These are phyloP conservation scores for Dioscorea cayenensis DNA, from an alignment of 116 monocot genomes.

Conservation along the genomic window DNA sequence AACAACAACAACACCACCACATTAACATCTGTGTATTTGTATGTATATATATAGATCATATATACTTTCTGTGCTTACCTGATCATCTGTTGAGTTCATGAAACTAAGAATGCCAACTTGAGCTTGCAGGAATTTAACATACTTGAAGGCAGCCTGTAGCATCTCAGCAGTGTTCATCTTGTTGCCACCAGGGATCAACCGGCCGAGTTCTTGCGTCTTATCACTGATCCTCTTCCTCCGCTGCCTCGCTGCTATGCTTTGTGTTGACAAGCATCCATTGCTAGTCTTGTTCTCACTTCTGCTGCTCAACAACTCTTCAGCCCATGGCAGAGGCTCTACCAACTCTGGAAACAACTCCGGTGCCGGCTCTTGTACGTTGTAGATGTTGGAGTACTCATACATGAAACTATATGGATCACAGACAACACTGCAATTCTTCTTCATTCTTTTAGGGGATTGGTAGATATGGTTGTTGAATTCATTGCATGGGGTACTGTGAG, in stretches of 20 bases:
- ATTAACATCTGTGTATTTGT: too few species aligned
- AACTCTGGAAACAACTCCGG: not conserved
- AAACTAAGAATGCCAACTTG: conserved; percentile 39
- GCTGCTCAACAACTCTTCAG: not conserved
- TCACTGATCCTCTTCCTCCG: conserved; percentile 49
- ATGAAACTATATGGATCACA: not conserved
- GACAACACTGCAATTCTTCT: not conserved
- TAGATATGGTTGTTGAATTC: not conserved
- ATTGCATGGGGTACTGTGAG: not conserved
- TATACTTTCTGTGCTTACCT: not conserved
- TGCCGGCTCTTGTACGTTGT: not conserved
- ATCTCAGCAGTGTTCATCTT: conserved; percentile 68
- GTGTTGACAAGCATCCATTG: conserved; percentile 17
- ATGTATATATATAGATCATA: too few species aligned
- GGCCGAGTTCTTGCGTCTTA: conserved; percentile 42
- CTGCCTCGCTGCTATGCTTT: conserved; percentile 43
- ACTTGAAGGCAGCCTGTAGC: conserved; percentile 37
- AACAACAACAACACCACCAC: too few species aligned
- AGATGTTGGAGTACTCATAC: not conserved
- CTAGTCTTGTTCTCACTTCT: not conserved
- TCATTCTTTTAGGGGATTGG: not conserved
- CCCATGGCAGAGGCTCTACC: not conserved
- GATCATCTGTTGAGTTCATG: conserved; percentile 1
- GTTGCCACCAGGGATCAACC: conserved; percentile 40
- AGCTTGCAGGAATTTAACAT: conserved; percentile 52